Evolutionary conservation across 257 asterid species (phyloP).

Genomic region (Solanum chilense): DNA sequence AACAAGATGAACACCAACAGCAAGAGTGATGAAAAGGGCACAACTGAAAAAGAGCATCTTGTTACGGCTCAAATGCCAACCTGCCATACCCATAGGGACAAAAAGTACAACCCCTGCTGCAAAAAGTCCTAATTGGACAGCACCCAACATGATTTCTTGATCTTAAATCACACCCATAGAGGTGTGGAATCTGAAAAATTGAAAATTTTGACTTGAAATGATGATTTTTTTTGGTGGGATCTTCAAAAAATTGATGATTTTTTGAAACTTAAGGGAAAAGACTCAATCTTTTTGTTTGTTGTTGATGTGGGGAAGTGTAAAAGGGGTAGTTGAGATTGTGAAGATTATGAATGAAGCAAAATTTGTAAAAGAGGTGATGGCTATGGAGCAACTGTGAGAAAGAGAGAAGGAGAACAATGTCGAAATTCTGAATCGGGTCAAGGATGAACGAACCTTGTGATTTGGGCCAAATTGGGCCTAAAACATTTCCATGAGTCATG

Average conservation of each 20-base stretch:
- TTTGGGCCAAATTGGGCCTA: not conserved
- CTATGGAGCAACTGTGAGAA: not conserved
- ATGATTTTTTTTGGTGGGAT: not conserved
- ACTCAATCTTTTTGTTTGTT: not conserved
- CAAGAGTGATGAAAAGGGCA: slow-evolving; percentile 93
- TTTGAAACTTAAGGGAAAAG: not conserved
- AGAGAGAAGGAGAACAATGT: not conserved
- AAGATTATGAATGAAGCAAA: not conserved
- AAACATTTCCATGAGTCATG: not conserved
- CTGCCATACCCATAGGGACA: slow-evolving; percentile 98
- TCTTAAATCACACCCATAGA: not conserved
- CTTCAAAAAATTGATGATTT: not conserved
- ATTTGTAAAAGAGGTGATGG: not conserved
- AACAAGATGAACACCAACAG: slow-evolving; percentile 82
- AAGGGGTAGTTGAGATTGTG: not conserved
- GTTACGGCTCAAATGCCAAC: slow-evolving; percentile 97
- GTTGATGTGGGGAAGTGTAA: not conserved
- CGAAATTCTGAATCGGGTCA: not conserved
- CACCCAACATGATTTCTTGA: slow-evolving; percentile 58
- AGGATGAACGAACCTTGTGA: not conserved
- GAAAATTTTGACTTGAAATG: not conserved
- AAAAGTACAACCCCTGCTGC: slow-evolving; percentile 90
- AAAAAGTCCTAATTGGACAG: slow-evolving; percentile 79
- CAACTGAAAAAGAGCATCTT: slow-evolving; percentile 93
- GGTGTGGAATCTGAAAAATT: not conserved